Percentiles rank a stretch among this genome's conserved stretches.
Conservation (phyloP, 1,139 yeast genomes). For the Suhomyces guaymorum region DNA sequence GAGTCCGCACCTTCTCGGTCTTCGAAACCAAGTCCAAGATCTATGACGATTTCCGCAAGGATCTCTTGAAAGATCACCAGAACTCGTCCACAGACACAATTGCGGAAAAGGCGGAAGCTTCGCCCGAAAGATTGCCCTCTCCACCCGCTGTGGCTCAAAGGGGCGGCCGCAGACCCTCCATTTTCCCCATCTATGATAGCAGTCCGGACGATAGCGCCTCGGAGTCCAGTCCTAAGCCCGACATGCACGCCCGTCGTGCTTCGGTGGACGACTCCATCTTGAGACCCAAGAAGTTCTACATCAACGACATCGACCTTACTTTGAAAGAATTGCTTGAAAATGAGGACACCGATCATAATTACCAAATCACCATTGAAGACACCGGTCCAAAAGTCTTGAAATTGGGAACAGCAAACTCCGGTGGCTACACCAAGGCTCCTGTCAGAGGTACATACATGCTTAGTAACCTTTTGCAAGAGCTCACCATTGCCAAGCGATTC, state of each 20-base stretch:
- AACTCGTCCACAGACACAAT: slow-evolving; percentile 3
- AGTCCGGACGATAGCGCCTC: slow-evolving; percentile 5
- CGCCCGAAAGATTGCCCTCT: slow-evolving; percentile 13
- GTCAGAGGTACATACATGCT: slow-evolving; percentile 91
- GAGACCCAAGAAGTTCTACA: slow-evolving; percentile 59
- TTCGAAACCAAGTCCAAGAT: slow-evolving; percentile 29
- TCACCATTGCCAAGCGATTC: slow-evolving; percentile 79
- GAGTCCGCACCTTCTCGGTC: slow-evolving; percentile 56
- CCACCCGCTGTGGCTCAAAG: slow-evolving; percentile 6
- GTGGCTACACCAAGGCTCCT: slow-evolving; percentile 71
- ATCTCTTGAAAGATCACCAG: slow-evolving; percentile 2
- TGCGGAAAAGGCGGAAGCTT: slow-evolving; percentile 7
- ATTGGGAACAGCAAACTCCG: slow-evolving; percentile 81
- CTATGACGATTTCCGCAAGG: slow-evolving; percentile 14
- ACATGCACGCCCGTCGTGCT: slow-evolving; percentile 38
- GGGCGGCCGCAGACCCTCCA: slow-evolving; percentile 25
- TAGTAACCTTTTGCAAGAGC: slow-evolving; percentile 83
- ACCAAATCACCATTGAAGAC: slow-evolving; percentile 90
- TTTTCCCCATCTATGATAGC: slow-evolving; percentile 33
- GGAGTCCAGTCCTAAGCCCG: not conserved
- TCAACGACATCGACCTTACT: slow-evolving; percentile 74
- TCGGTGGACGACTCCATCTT: slow-evolving; percentile 61
- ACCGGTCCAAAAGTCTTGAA: slow-evolving; percentile 87
- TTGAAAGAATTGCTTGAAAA: slow-evolving; percentile 64
- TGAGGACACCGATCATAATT: slow-evolving; percentile 87